Evolutionary conservation across 495 filamentous ascomycete species (phyloP).

Genomic region (Penicillium goetzii): DNA sequence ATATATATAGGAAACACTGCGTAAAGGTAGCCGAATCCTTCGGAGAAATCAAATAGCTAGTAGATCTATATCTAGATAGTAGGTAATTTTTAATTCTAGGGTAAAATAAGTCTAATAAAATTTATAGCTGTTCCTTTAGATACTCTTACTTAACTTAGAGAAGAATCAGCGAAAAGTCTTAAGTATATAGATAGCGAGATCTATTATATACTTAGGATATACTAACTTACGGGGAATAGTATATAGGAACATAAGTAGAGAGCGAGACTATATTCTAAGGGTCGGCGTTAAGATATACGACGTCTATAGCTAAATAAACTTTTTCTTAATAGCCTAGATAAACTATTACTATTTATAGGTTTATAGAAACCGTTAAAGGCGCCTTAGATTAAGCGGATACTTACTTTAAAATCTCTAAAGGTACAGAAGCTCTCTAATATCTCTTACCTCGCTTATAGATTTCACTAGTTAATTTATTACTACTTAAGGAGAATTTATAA

Average conservation of each 20-base stretch:
- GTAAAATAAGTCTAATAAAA: too few species aligned
- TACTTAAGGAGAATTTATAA: conserved; percentile 14
- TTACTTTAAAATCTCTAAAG: conserved; percentile 15
- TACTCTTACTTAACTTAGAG: conserved; percentile 11
- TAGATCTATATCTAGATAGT: conserved; percentile 23
- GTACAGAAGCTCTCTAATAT: conserved; percentile 7
- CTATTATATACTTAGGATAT: conserved; percentile 19
- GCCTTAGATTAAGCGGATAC: conserved; percentile 15
- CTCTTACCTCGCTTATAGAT: neutral
- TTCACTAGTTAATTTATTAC: conserved; percentile 7
- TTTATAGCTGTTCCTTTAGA: conserved; percentile 13
- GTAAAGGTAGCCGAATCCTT: conserved; percentile 15
- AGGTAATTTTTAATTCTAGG: neutral
- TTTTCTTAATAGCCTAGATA: conserved; percentile 13
- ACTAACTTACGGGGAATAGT: conserved; percentile 17
- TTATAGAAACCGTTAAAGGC: conserved; percentile 20
- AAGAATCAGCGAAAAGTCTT: conserved; percentile 19
- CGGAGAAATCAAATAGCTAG: conserved; percentile 15
- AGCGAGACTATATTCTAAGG: conserved; percentile 12
- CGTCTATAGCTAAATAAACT: conserved; percentile 8
- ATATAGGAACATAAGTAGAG: conserved; percentile 14
- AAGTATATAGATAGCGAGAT: conserved; percentile 23
- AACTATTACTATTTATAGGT: conserved; percentile 15
- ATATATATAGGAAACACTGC: conserved; percentile 21
- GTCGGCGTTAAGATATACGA: conserved; percentile 16